phyloP scores from a whole-genome alignment of 2,329 filamentous ascomycete species.

The Rachicladosporium sp. region DNA sequence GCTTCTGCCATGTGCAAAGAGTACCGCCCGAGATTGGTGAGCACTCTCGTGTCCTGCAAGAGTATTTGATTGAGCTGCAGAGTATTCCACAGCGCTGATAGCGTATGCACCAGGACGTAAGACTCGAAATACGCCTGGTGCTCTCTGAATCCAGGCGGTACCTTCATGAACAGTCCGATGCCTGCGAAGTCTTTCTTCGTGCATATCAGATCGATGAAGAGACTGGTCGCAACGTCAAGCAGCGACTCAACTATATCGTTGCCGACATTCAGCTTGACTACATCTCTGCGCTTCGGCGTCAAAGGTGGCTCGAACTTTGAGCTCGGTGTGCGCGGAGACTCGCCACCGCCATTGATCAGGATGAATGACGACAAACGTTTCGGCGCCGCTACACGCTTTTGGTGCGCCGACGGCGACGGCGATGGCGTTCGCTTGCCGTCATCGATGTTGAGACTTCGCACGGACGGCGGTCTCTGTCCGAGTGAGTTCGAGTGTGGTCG shows the following conservation, averaged over 20 bases:
- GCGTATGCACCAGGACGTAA: slow-evolving; percentile 64
- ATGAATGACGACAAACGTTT: slow-evolving; percentile 84
- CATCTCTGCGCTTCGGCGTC: slow-evolving; percentile 42
- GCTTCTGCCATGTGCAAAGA: slow-evolving; percentile 73
- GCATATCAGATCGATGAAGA: slow-evolving; percentile 79
- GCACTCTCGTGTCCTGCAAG: slow-evolving; percentile 65
- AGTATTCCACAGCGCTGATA: slow-evolving; percentile 56
- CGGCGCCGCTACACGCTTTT: slow-evolving; percentile 47
- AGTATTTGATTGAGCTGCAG: slow-evolving; percentile 60
- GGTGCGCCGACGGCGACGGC: slow-evolving; percentile 6
- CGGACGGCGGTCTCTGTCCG: slow-evolving; percentile 48
- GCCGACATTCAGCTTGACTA: slow-evolving; percentile 39
- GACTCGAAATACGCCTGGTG: slow-evolving; percentile 94
- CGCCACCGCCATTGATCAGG: slow-evolving; percentile 61
- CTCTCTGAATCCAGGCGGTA: slow-evolving; percentile 84
- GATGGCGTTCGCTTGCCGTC: slow-evolving; percentile 31
- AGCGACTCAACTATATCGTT: slow-evolving; percentile 64
- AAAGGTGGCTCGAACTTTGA: slow-evolving; percentile 53
- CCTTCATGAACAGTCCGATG: slow-evolving; percentile 72
- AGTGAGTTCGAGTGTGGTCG: slow-evolving; percentile 56
- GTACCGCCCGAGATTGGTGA: slow-evolving; percentile 79
- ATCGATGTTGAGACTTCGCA: slow-evolving; percentile 52
- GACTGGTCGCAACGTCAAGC: slow-evolving; percentile 61
- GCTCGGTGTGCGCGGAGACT: slow-evolving; percentile 44
- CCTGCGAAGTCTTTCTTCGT: slow-evolving; percentile 82